phyloP scores from a whole-genome alignment of 106 monocot species.

The Platanthera zijinensis region DNA sequence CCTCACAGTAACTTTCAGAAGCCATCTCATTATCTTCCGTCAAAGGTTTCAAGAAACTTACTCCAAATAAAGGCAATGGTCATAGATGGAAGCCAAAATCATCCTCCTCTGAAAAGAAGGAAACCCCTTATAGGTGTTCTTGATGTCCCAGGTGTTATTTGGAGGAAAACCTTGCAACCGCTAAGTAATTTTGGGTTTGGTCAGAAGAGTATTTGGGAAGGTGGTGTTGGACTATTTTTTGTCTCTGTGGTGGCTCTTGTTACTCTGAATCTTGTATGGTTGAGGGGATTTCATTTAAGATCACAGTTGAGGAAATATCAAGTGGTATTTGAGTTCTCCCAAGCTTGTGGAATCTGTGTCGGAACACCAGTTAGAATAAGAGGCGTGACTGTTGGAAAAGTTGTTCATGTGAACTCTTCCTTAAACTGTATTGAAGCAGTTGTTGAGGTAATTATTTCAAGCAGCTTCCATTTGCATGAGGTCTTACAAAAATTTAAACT shows the following conservation, averaged over 20 bases:
- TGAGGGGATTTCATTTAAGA: constrained; percentile 47
- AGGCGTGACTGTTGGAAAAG: constrained; percentile 65
- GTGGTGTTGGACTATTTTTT: constrained; percentile 64
- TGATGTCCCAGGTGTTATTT: constrained; percentile 22
- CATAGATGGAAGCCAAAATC: constrained; percentile 8
- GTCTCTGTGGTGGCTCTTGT: constrained; percentile 42
- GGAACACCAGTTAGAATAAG: constrained; percentile 68
- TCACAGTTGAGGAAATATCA: constrained; percentile 57
- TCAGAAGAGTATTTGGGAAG: constrained; percentile 66
- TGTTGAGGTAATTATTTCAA: constrained; percentile 41
- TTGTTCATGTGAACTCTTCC: constrained; percentile 51
- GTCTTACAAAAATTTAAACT: neutral
- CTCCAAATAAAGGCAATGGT: constrained; percentile 18
- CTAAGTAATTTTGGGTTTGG: constrained; percentile 70
- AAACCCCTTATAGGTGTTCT: constrained; percentile 2
- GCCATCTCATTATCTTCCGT: neutral
- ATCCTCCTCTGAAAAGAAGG: neutral
- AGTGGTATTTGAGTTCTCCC: constrained; percentile 55
- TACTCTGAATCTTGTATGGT: constrained; percentile 52
- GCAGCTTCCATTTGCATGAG: neutral
- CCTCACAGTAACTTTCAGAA: neutral
- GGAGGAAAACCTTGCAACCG: constrained; percentile 49
- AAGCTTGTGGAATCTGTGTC: constrained; percentile 64
- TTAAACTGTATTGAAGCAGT: constrained; percentile 55
- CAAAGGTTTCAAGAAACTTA: constrained; percentile 4